Base-by-base conservation (phyloP, 495 filamentous ascomycete genomes). In the Hypomontagnella submonticulosa region DNA sequence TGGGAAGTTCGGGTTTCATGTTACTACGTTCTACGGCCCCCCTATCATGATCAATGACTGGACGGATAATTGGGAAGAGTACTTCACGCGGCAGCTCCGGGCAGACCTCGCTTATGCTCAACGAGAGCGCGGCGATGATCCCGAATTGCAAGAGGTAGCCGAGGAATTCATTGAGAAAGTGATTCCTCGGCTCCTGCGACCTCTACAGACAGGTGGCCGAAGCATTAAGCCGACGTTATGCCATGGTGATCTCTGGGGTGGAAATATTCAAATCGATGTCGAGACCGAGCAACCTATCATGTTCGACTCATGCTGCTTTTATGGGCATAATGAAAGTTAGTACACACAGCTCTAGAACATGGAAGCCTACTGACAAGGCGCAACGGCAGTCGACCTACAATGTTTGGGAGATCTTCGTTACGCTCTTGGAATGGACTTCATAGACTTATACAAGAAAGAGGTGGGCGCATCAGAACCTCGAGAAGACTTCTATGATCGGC, bases 1-100 rank as follows among this genome's bases (percentile, higher is more conserved):
- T 37, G 80, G 79, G 5, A 80, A 79, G 61, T 86, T 82, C 57
- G 83, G 82, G 1, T 85, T 85, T 61, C 78, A 81, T 40, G 61
- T 77, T 2, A 70, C 75, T 0, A 84, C 82, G 1, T 83, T 73
- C 57, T 74, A 73, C 34, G 81, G 79, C 4, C 73, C 73, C 3
- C 47, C 79, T 19, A 74, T 75, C 7, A 78, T 83, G 65, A 48
- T 67, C 1, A 77, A 73, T 13, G 69, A 61, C 10, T 83, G 78
- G 81, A 73, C 77, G 16, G 68, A 76, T 15, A 78, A 75, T 46
- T 85, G 81, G 83, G 76, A 77, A 53, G 61, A 66, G 11, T 81
- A 76, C 30, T 84, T 78, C 57, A 55, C 63, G 20, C 59, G 66
- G 30, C 53, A 36, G 12, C 38, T 52, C 38, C 18, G 33, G 7